phyloP scores from a whole-genome alignment of 2,329 filamentous ascomycete genomes.

The Aspergillus caelatus region DNA sequence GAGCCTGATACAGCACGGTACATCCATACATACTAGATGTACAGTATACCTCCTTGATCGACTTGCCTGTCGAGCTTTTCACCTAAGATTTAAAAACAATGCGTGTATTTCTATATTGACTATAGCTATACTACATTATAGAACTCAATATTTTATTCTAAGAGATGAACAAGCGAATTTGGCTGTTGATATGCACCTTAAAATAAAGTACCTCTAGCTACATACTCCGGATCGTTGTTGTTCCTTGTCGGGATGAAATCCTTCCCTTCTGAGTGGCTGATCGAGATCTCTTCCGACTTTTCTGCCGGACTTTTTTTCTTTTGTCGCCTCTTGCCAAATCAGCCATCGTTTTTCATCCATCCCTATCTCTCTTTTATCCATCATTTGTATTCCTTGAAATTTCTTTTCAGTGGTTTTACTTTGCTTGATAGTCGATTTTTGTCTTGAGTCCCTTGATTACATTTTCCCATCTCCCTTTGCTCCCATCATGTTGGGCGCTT shows the following conservation, averaged over 20 bases:
- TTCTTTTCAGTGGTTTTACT: slow-evolving; percentile 10
- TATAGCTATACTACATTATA: not conserved
- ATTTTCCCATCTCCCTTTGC: not conserved
- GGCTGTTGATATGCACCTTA: not conserved
- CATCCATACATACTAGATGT: too few species aligned
- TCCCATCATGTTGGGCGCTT: slow-evolving; percentile 40
- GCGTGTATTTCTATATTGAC: not conserved
- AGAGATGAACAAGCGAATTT: not conserved
- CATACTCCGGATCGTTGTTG: not conserved
- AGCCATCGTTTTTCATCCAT: not conserved
- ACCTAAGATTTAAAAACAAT: not conserved
- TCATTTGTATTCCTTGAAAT: not conserved
- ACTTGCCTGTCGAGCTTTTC: not conserved
- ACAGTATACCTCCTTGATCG: too few species aligned
- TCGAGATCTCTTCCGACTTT: not conserved
- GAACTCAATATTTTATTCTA: not conserved
- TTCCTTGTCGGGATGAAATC: not conserved
- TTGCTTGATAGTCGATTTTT: slow-evolving; percentile 4
- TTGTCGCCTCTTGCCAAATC: slow-evolving; percentile 14
- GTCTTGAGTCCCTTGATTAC: not conserved
- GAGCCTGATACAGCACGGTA: not conserved
- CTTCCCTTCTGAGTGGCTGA: not conserved
- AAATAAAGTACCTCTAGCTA: not conserved
- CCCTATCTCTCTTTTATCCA: not conserved
- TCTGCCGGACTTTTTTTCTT: slow-evolving; percentile 21